Evolutionary conservation across 208 protist genomes (phyloP).

Genomic region (Trypanosoma rangeli): DNA sequence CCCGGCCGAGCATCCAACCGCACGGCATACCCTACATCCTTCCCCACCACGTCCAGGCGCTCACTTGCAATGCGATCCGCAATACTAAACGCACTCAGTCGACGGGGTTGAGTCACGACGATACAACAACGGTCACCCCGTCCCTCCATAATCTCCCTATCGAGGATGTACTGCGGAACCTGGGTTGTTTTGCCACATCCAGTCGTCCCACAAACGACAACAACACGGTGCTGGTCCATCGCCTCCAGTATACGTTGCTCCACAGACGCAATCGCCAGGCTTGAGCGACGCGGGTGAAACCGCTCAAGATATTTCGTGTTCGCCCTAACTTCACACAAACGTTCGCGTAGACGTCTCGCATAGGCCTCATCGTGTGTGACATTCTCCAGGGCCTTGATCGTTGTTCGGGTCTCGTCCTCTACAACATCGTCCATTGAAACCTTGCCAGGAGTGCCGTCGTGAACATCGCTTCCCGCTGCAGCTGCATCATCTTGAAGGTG

Average conservation of each 20-base stretch:
- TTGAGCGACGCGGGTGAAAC: slow-evolving; percentile 62
- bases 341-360: slow-evolving; percentile 33
- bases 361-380: slow-evolving; percentile 31
- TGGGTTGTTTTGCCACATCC: slow-evolving; percentile 93
- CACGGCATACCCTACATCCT: slow-evolving; percentile 97
- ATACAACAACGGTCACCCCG: slow-evolving; percentile 59
- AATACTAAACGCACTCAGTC: slow-evolving; percentile 97
- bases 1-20: slow-evolving; percentile 96
- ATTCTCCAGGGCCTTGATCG: slow-evolving; percentile 16
- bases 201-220: slow-evolving; percentile 88
- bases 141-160: slow-evolving; percentile 63
- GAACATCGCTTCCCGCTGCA: not conserved
- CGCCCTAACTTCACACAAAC: slow-evolving; percentile 34
- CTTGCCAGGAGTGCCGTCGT: not conserved
- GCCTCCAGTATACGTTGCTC: slow-evolving; percentile 49
- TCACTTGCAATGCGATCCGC: slow-evolving; percentile 98
- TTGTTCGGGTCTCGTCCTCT: slow-evolving; percentile 18
- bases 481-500: not conserved
- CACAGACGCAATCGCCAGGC: slow-evolving; percentile 60
- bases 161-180: slow-evolving; percentile 92
- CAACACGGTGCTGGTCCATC: slow-evolving; percentile 63
- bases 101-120: slow-evolving; percentile 97
- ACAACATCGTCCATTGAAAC: slow-evolving; percentile 1
- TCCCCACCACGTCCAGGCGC: slow-evolving; percentile 79
- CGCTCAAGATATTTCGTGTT: slow-evolving; percentile 49